These are phyloP conservation scores for Cladorrhinum samala DNA, from an alignment of 495 filamentous ascomycete species.

Conservation along the genomic window DNA sequence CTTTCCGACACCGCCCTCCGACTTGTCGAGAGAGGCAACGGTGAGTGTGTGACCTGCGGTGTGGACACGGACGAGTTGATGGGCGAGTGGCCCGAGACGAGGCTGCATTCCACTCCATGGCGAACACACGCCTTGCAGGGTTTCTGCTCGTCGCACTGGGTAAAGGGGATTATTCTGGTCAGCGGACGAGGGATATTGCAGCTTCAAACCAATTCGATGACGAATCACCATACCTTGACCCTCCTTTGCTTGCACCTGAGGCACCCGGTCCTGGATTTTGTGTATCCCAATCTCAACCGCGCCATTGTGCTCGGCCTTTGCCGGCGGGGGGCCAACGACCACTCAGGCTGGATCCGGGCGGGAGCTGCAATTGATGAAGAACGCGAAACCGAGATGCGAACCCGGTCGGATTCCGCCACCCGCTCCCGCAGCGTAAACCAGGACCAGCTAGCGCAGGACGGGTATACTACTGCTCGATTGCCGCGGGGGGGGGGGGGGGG, in stretches of 20 bases:
- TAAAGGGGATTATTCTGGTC: neutral
- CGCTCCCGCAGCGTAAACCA: no score
- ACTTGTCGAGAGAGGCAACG: no score
- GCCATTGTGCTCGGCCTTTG: no score
- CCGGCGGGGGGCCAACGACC: no score
- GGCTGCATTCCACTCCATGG: conserved; percentile 27
- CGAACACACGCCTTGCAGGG: conserved; percentile 28
- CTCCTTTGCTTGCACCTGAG: conserved; percentile 25
- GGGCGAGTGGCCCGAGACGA: conserved; percentile 2
- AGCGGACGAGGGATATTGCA: neutral
- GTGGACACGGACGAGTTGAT: neutral
- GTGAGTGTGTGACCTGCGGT: neutral
- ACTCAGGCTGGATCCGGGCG: no score
- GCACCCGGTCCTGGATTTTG: conserved; percentile 26
- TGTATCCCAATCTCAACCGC: conserved; percentile 26
- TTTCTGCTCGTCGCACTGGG: conserved; percentile 27
- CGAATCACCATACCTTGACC: conserved; percentile 32
- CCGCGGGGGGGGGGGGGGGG: no score
- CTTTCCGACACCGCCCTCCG: no score
- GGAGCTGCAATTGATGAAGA: no score
- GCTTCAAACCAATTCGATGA: neutral
- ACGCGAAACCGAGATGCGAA: no score
- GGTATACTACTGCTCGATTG: no score
- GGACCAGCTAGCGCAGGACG: no score
- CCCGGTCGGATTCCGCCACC: no score